Evolutionary conservation across 2,329 filamentous ascomycete species (phyloP), one percentile per base, ranked within the genome.

Genomic region (Ophiostoma pallidulum): DNA sequence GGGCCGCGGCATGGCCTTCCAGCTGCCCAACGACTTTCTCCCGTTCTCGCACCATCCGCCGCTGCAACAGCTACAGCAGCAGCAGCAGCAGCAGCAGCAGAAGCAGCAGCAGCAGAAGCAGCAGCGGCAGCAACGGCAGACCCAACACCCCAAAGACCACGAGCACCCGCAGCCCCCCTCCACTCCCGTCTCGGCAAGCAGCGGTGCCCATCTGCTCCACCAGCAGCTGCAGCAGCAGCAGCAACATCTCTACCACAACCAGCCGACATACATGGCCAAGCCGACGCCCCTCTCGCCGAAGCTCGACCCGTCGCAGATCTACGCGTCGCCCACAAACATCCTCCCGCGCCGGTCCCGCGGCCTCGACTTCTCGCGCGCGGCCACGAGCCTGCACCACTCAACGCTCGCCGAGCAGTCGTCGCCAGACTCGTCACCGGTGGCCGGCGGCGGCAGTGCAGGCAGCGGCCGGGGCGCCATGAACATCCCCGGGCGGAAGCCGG

Each of bases 341-440:
- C 75, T 97, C 8, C 91, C 91, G 16, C 80, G 91, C 54, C 82
- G 90, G 52, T 96, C 90, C 26, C 80, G 91, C 48, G 91, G 91
- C 37, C 73, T 96, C 51, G 91, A 97, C 66, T 97, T 95, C 64
- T 91, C 91, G 35, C 78, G 91, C 56, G 90, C 90, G 10, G 92
- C 88, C 53, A 96, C 91, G 10, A 94, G 90, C 61, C 73, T 98
- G 19, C 92, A 97, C 66, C 92, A 97, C 65, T 96, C 91, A 14
- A 97, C 86, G 0, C 76, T 97, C 8, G 90, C 91, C 48, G 87
- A 95, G 57, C 79, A 84, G 62, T 85, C 86, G 1, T 92, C 86
- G 5, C 89, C 90, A 4, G 89, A 94, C 62, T 92, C 88, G 0
- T 96, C 90, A 1, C 92, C 92, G 12, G 82, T 92, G 47, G 81